Evolutionary conservation across 2,329 filamentous ascomycete genomes (phyloP).

Genomic region (Penicillium sp.): DNA sequence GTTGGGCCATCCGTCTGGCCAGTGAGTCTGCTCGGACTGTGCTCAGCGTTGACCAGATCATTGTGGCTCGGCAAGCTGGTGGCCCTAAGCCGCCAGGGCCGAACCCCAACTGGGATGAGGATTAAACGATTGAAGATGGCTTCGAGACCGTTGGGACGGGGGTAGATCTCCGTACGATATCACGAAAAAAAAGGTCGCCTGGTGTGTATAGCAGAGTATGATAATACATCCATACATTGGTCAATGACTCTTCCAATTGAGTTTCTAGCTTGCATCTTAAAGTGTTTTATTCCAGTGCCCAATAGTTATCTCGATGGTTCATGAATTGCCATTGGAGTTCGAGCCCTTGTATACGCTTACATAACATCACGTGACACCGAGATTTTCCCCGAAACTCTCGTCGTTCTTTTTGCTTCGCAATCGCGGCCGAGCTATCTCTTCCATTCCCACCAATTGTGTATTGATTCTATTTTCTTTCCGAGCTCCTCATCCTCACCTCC

Average conservation of each 20-base stretch:
- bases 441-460: conserved; percentile 13
- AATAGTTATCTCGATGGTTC: background rate
- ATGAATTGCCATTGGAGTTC: background rate
- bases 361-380: conserved; percentile 31
- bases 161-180: conserved; percentile 34
- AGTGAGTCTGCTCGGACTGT: conserved; percentile 93
- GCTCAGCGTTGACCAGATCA: conserved; percentile 96
- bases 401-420: conserved; percentile 29
- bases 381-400: conserved; percentile 35
- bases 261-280: background rate
- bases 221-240: conserved; percentile 23
- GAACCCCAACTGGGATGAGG: conserved; percentile 76
- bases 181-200: conserved; percentile 27
- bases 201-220: conserved; percentile 24
- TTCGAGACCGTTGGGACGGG: conserved; percentile 20
- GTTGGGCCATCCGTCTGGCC: conserved; percentile 95
- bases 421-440: conserved; percentile 22
- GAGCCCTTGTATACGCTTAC: conserved; percentile 1
- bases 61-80: conserved; percentile 94
- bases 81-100: conserved; percentile 95
- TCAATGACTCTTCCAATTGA: conserved; percentile 1
- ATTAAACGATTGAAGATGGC: conserved; percentile 40
- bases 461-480: conserved; percentile 6
- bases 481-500: conserved; percentile 7
- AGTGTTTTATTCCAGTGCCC: background rate